phyloP scores from a whole-genome alignment of 148 eudicot genomes.

The Persicaria maculosa region DNA sequence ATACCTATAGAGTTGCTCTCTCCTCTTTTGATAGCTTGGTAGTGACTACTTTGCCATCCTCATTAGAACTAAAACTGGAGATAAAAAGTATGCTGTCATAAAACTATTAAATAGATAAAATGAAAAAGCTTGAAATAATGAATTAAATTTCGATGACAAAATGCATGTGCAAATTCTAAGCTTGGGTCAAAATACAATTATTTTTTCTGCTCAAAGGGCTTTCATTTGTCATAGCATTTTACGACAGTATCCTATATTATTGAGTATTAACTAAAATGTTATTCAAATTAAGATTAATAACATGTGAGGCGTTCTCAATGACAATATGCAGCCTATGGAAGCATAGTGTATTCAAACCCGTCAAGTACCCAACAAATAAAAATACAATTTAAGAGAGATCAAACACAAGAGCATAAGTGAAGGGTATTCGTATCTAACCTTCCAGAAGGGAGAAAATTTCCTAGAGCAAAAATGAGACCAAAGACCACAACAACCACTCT shows the following conservation, averaged over 20 bases:
- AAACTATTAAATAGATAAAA: background rate
- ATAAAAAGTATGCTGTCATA: constrained; percentile 1
- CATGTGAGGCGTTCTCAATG: background rate
- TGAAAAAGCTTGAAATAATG: background rate
- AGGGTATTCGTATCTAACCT: constrained; percentile 28
- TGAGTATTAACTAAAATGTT: background rate
- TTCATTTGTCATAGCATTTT: background rate
- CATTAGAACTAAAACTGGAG: constrained; percentile 43
- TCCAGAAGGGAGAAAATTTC: constrained; percentile 84
- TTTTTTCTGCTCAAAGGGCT: background rate
- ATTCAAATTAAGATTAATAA: background rate
- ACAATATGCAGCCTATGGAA: background rate
- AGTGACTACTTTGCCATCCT: constrained; percentile 33
- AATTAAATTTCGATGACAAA: background rate
- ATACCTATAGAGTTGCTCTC: constrained; percentile 64
- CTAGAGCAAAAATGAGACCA: constrained; percentile 89
- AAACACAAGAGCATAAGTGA: background rate
- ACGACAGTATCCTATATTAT: background rate
- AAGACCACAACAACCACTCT: constrained; percentile 76
- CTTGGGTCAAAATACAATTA: background rate
- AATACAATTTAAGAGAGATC: background rate
- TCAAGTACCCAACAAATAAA: background rate
- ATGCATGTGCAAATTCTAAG: background rate
- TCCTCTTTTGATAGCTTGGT: constrained; percentile 56
- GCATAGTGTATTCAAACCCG: background rate